phyloP scores from a whole-genome alignment of 2,329 filamentous ascomycete species.

The Fulvia fulva region DNA sequence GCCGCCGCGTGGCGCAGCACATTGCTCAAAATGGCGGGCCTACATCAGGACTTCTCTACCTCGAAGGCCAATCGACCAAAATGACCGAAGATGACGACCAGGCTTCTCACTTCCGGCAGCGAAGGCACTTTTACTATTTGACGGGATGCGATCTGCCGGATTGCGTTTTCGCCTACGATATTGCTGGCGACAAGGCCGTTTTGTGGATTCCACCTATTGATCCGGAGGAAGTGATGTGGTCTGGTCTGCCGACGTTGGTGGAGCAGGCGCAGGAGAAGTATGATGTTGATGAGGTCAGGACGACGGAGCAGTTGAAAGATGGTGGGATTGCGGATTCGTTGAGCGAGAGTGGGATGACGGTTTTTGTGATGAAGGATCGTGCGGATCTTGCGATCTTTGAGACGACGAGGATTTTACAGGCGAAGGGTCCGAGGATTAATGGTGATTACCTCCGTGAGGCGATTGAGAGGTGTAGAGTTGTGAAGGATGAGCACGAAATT shows the following conservation, averaged over 20 bases:
- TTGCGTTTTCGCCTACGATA: constrained; percentile 77
- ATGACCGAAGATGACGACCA: constrained; percentile 89
- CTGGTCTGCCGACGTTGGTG: constrained; percentile 75
- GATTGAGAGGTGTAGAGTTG: constrained; percentile 75
- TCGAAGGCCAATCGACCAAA: constrained; percentile 77
- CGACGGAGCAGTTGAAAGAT: constrained; percentile 61
- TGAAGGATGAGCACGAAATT: constrained; percentile 83
- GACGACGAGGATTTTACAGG: constrained; percentile 60
- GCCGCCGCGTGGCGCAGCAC: constrained; percentile 74
- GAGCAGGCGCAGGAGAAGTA: constrained; percentile 64
- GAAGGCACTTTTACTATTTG: constrained; percentile 87
- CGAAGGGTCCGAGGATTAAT: constrained; percentile 65
- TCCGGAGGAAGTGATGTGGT: constrained; percentile 89
- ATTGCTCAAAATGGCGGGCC: constrained; percentile 64
- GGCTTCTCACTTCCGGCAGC: constrained; percentile 63
- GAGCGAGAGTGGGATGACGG: constrained; percentile 41
- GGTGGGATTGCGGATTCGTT: constrained; percentile 57
- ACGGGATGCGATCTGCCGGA: constrained; percentile 82
- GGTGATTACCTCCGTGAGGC: constrained; percentile 53
- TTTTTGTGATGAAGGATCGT: constrained; percentile 76
- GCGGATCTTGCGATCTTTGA: constrained; percentile 43
- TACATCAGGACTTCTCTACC: constrained; percentile 71
- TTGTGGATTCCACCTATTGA: constrained; percentile 91
- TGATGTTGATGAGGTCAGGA: constrained; percentile 54
- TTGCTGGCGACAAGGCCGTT: constrained; percentile 67